A percentile compares a stretch with the other conserved stretches of the same genome.
Conservation (phyloP, 148 eudicot genomes). For the Heliosperma pusillum region DNA sequence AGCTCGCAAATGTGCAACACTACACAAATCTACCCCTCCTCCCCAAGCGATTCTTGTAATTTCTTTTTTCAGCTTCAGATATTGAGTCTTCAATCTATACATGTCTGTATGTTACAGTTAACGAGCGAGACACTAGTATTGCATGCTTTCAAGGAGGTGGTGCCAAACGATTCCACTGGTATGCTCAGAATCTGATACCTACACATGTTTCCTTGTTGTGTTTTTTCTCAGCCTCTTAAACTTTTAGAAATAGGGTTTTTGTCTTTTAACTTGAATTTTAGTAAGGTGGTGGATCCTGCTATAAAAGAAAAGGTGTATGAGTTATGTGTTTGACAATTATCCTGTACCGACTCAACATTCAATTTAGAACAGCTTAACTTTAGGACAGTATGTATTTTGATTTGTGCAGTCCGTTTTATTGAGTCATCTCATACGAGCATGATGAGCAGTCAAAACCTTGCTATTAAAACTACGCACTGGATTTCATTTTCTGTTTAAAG, state of each 20-base stretch:
- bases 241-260: not conserved
- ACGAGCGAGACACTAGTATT: conserved; percentile 27
- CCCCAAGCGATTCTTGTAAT: too few relatives aligned
- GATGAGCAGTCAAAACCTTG: too few relatives aligned
- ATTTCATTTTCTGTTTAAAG: too few relatives aligned
- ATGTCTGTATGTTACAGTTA: conserved; percentile 27
- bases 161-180: conserved; percentile 50
- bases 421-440: too few relatives aligned
- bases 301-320: not conserved
- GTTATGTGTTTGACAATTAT: not conserved
- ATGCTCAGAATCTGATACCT: conserved; percentile 19
- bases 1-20: too few relatives aligned
- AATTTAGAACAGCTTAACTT: too few relatives aligned
- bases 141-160: conserved; percentile 74
- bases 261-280: not conserved
- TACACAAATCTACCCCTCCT: too few relatives aligned
- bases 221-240: not conserved
- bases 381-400: too few relatives aligned
- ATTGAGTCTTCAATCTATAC: not conserved
- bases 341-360: not conserved
- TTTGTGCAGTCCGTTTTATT: too few relatives aligned
- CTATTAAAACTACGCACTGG: too few relatives aligned
- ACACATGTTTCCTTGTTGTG: not conserved
- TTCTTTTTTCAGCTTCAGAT: not conserved
- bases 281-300: not conserved